A percentile compares a stretch with the other conserved stretches of the same genome.
These are phyloP conservation scores for Pestalotiopsis sp. DNA, from an alignment of 2,329 filamentous ascomycete genomes.

Conservation along the genomic window DNA sequence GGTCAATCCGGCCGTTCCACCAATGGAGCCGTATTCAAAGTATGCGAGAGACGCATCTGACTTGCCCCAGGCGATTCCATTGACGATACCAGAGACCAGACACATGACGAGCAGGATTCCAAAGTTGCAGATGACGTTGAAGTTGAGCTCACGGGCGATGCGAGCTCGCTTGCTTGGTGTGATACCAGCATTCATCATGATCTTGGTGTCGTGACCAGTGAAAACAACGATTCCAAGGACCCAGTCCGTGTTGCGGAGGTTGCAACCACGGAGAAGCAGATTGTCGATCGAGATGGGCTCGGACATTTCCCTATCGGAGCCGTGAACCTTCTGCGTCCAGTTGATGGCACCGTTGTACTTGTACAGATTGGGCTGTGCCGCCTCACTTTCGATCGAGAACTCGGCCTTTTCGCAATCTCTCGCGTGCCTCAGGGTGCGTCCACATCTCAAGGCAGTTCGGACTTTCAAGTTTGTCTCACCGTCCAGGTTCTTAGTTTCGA, in stretches of 20 bases:
- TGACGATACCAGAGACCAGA: conserved; percentile 78
- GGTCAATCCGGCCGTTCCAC: conserved; percentile 71
- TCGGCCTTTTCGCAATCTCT: conserved; percentile 88
- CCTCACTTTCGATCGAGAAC: conserved; percentile 87
- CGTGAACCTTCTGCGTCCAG: conserved; percentile 75
- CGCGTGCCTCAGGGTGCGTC: conserved; percentile 81
- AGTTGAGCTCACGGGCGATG: conserved; percentile 92
- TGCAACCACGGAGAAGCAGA: conserved; percentile 88
- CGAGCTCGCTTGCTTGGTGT: conserved; percentile 92
- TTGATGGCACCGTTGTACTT: conserved; percentile 88
- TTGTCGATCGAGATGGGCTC: conserved; percentile 97
- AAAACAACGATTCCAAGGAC: conserved; percentile 89
- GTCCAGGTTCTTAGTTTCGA: conserved; percentile 97
- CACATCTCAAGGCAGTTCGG: conserved; percentile 84
- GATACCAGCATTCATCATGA: conserved; percentile 97
- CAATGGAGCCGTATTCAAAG: conserved; percentile 87
- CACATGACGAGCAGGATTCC: conserved; percentile 88
- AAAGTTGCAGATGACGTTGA: conserved; percentile 97
- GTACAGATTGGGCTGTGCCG: conserved; percentile 91
- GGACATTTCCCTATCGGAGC: conserved; percentile 74
- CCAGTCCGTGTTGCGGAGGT: conserved; percentile 95
- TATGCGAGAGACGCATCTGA: conserved; percentile 73
- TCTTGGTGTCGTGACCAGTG: conserved; percentile 95
- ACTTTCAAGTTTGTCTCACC: conserved; percentile 98
- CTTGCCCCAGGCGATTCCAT: conserved; percentile 80